Evolutionary conservation across 1,139 yeast genomes (phyloP).

Genomic region (Magnusiomyces ingens): DNA sequence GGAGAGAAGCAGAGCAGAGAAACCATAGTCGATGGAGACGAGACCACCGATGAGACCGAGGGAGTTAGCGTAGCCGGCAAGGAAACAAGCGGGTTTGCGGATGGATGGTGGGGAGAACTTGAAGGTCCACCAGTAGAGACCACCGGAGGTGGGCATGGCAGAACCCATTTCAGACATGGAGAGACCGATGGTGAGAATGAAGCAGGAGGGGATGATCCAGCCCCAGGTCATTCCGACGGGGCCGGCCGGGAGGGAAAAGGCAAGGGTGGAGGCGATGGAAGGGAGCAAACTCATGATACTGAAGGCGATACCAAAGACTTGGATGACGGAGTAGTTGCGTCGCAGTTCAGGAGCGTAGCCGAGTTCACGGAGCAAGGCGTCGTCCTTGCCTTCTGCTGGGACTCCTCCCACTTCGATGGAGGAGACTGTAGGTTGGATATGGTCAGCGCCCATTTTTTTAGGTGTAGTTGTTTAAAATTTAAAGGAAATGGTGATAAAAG

Average conservation of each 20-base stretch:
- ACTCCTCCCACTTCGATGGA: neutral
- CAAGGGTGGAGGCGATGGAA: slow-evolving; percentile 44
- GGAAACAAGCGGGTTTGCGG: slow-evolving; percentile 43
- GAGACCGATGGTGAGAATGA: slow-evolving; percentile 44
- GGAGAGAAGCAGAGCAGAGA: slow-evolving; percentile 50
- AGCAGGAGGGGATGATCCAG: slow-evolving; percentile 49
- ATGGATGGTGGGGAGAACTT: slow-evolving; percentile 45
- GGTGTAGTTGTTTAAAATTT: too few species aligned
- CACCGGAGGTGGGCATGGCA: slow-evolving; percentile 67
- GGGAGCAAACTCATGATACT: slow-evolving; percentile 68
- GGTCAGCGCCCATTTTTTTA: neutral
- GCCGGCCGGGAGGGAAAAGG: slow-evolving; percentile 44
- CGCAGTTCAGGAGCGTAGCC: slow-evolving; percentile 71
- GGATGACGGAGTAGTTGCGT: slow-evolving; percentile 57
- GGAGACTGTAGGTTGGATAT: neutral
- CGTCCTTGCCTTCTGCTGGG: slow-evolving; percentile 22
- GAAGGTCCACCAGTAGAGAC: slow-evolving; percentile 49
- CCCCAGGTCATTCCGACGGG: slow-evolving; percentile 60
- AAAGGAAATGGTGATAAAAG: too few species aligned
- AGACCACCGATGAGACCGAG: slow-evolving; percentile 52
- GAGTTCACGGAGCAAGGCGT: slow-evolving; percentile 35
- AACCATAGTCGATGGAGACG: slow-evolving; percentile 54
- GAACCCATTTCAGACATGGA: slow-evolving; percentile 59
- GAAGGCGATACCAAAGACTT: slow-evolving; percentile 53
- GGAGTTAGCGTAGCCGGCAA: slow-evolving; percentile 56